Base-by-base conservation (phyloP, 148 eudicot species). In the Dianthus caryophyllus region DNA sequence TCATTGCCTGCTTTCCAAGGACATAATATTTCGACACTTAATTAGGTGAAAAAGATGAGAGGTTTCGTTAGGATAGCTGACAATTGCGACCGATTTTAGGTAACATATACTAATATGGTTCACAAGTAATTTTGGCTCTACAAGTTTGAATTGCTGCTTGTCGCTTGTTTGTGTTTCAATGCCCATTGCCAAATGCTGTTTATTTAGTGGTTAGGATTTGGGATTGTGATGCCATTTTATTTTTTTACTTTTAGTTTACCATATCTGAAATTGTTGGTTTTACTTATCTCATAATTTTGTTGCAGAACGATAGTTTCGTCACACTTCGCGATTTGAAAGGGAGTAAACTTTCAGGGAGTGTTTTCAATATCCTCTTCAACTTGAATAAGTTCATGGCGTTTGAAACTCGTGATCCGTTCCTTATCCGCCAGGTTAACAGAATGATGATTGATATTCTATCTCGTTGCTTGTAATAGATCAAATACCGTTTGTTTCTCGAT, bases 371-470 rank as follows among this genome's bases (percentile, higher is more conserved):
- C 61, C 96, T 93, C 61, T 93, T 93, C 51, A 93, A 93, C 69
- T 89, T 93, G 18, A 93, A 93, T 71, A 93, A 93, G 84, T 93
- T 89, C 70, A 89, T 93, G 98, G 98, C 96, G 14, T 93, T 84
- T 68, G 98, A 93, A 83, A 87, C 92, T 62, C 98, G 98, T 52
- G 98, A 93, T 75, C 98, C 98, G 1, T 93, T 93, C 79, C 87
- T 93, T 61, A 84, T 93, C 70, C 98, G 98, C 56, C 97, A 93
- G 96, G 98, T 93, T 83, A 6, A 22, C 54, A 22, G n/a, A 63
- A n/a, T 36, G 49, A 63, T 41, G 47, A 51, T 67, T 22, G 0
- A 56, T 48, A 36, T n/a, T 43, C 39, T n/a, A 51, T 54, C 9
- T 26, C 33, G 15, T 51, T 72, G 71, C 65, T 58, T 59, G 57